Conservation (phyloP, 2,329 filamentous ascomycete species). For the Scedosporium boydii region DNA sequence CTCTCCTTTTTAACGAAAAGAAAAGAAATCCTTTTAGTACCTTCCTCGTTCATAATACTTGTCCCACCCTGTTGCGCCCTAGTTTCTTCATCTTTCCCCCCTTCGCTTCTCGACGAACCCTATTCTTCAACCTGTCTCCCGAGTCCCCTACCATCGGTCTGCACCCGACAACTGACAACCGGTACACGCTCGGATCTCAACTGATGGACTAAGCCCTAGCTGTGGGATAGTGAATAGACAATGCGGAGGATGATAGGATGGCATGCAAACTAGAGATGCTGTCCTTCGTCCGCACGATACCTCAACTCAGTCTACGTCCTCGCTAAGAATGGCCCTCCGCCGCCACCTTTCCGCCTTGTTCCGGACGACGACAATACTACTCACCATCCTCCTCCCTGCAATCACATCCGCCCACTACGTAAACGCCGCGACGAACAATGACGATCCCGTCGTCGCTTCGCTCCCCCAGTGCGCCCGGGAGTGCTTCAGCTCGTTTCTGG, state of each 20-base stretch:
- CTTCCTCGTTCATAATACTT: too few relatives aligned
- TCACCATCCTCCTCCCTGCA: background rate
- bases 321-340: background rate
- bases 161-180: background rate
- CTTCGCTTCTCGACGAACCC: too few relatives aligned
- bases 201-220: background rate
- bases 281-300: background rate
- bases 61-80: too few relatives aligned
- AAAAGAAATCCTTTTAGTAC: too few relatives aligned
- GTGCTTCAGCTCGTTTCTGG: conserved; percentile 56
- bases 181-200: background rate
- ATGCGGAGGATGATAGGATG: background rate
- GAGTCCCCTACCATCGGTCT: too few relatives aligned
- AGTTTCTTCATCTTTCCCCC: too few relatives aligned
- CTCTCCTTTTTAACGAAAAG: background rate
- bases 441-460: conserved; percentile 24
- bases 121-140: too few relatives aligned
- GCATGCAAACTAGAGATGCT: background rate
- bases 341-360: background rate
- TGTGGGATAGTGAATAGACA: background rate
- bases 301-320: background rate
- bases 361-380: background rate
- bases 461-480: conserved; percentile 49
- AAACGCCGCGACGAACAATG: conserved; percentile 17
- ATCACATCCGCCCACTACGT: background rate